A percentile compares a stretch with the other conserved stretches of the same genome.
These are phyloP conservation scores for Coemansia sp. DNA, from an alignment of 192 early-diverging fungal genomes.

Conservation along the genomic window DNA sequence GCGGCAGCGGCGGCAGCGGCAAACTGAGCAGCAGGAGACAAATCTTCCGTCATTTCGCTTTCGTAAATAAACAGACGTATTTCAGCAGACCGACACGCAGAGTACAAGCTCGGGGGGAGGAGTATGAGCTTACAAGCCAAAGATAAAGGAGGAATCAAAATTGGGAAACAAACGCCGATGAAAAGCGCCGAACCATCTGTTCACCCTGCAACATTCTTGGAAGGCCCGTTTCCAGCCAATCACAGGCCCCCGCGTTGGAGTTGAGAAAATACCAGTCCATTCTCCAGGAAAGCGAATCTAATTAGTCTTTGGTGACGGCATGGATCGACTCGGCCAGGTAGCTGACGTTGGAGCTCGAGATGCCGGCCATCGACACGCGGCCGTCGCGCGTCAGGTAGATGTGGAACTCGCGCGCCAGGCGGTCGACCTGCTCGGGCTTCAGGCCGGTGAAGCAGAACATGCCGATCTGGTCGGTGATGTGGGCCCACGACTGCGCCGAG, in stretches of 20 bases:
- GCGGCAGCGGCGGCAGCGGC: conserved; percentile 42
- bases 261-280: neutral
- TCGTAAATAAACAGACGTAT: conserved; percentile 1
- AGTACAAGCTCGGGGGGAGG: neutral
- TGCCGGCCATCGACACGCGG: conserved; percentile 95
- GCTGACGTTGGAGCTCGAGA: conserved; percentile 87
- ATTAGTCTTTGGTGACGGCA: conserved; percentile 71
- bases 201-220: neutral
- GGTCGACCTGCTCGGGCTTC: conserved; percentile 81
- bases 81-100: conserved; percentile 34
- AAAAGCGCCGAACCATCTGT: too few species aligned
- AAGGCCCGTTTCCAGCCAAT: conserved; percentile 5
- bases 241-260: neutral
- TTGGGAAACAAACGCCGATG: neutral
- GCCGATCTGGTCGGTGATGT: conserved; percentile 94
- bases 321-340: conserved; percentile 96
- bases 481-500: conserved; percentile 78
- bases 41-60: conserved; percentile 25
- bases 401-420: conserved; percentile 75
- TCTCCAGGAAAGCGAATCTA: neutral
- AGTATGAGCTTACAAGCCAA: neutral
- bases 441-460: conserved; percentile 99
- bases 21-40: conserved; percentile 46
- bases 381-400: conserved; percentile 94
- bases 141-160: too few species aligned